These are phyloP conservation scores for Phytophthora colocasiae DNA, from an alignment of 352 stramenopile genomes.

Conservation along the genomic window DNA sequence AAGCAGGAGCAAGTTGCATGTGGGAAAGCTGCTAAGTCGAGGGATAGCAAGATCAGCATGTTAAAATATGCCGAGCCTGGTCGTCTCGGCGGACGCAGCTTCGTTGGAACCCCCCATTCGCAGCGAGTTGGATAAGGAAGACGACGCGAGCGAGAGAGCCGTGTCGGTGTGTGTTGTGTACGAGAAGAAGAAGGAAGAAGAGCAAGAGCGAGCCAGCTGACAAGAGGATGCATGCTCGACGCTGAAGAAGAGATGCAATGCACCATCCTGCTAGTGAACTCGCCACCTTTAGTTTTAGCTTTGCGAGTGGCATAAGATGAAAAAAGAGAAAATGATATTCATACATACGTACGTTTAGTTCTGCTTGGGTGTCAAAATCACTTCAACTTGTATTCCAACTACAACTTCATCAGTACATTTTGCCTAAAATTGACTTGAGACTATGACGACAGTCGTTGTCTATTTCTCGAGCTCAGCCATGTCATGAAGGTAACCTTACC, in stretches of 20 bases:
- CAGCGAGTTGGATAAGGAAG: constrained; percentile 30
- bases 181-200: constrained; percentile 31
- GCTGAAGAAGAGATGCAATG: constrained; percentile 25
- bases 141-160: constrained; percentile 46
- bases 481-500: neutral
- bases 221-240: constrained; percentile 18
- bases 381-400: neutral
- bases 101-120: constrained; percentile 29
- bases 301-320: constrained; percentile 42
- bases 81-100: constrained; percentile 22
- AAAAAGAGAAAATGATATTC: constrained; percentile 42
- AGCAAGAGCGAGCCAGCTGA: constrained; percentile 32
- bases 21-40: constrained; percentile 37
- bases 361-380: neutral
- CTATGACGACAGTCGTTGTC: neutral
- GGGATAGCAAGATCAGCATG: constrained; percentile 20
- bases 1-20: constrained; percentile 24
- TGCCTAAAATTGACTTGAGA: neutral
- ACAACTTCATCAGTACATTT: too few relatives aligned
- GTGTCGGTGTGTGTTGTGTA: constrained; percentile 51
- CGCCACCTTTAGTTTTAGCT: constrained; percentile 45
- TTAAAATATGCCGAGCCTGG: constrained; percentile 17
- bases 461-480: neutral
- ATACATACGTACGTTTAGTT: constrained; percentile 5
- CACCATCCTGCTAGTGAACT: constrained; percentile 22